These are phyloP conservation scores for Wickerhamomyces queroliae DNA, from an alignment of 805 yeast species.

Conservation along the genomic window DNA sequence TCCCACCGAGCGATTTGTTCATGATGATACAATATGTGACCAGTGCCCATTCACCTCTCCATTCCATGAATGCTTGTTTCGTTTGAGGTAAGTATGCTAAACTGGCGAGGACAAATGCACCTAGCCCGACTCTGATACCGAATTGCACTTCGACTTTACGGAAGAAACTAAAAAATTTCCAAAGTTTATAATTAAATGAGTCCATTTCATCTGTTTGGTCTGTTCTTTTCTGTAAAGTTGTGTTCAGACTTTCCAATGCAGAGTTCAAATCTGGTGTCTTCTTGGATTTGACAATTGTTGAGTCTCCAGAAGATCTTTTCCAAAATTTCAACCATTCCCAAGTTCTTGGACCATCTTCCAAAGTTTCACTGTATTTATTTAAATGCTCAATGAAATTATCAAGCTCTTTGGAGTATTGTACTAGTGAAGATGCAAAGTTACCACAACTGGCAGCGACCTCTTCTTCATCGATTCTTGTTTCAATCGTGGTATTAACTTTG, in stretches of 20 bases:
- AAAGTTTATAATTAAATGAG: constrained; percentile 29
- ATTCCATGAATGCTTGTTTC: constrained; percentile 45
- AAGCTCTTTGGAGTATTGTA: constrained; percentile 58
- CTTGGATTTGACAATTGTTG: neutral
- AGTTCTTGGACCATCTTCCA: constrained; percentile 14
- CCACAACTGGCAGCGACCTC: constrained; percentile 84
- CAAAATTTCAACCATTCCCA: constrained; percentile 55
- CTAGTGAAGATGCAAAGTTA: constrained; percentile 61
- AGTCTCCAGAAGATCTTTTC: constrained; percentile 19
- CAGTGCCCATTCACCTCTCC: constrained; percentile 83
- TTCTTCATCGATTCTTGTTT: constrained; percentile 58
- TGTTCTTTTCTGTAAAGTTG: constrained; percentile 20
- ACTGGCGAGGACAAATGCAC: constrained; percentile 58
- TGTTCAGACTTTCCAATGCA: constrained; percentile 11
- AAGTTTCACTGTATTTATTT: constrained; percentile 28
- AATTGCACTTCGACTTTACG: constrained; percentile 67
- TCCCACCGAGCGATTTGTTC: constrained; percentile 83
- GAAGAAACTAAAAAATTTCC: constrained; percentile 47
- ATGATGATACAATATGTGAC: constrained; percentile 79
- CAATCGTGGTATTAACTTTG: constrained; percentile 7
- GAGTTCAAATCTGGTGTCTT: constrained; percentile 10
- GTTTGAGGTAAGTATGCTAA: constrained; percentile 63
- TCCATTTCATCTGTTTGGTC: constrained; percentile 10
- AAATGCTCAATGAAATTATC: constrained; percentile 38
- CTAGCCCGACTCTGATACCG: constrained; percentile 74